Base-by-base conservation (phyloP, 2,329 filamentous ascomycete genomes). In the Helminthosporium solani region DNA sequence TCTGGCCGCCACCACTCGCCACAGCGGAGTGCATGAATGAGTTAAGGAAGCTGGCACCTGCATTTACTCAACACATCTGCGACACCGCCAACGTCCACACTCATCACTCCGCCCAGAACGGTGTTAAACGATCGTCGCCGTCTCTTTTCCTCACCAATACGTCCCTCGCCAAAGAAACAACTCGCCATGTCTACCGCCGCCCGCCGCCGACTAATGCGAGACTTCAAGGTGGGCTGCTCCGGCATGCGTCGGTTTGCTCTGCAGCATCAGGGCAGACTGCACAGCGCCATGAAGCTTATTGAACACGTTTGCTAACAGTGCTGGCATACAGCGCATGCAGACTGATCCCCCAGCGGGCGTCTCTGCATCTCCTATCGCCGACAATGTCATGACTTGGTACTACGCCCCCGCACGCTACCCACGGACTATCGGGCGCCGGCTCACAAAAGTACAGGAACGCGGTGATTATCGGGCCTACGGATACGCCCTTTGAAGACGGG, bases 401-500 rank as follows among this genome's bases (percentile, higher is more conserved):
- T 79, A 61, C 50, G 43, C 53, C 52, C 49, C 56, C 52, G 53
- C 63, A 67, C 61, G 60, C 63, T 61, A 68, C 59, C 53, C 33
- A 20, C 21, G 8, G 33, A 14, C 34, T 9, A 21, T 14, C 16
- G 25, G 14, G 42, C 16, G 15, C 39, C 18, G 40, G 52, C 63
- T 75, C 31, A 75, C 52, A 45, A 34, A 9, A 15, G 25, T 31
- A 43, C 46, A 96, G 92, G 92, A 99, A 99, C 69, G 92, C 92
- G 44, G 92, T 97, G 53, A 99, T 99, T 53, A 97, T 99, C 61
- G 92, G 92, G 8, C 92, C 92, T 31, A 90, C 90, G 49, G 94
- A 99, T 66, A 99, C 94, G 1, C 92, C 94, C 1, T 99, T 97
- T 65, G 94, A 99, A 73, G 94, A 99, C 71, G 94, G 94, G 53